These are phyloP conservation scores for Schoenoplectus triqueter DNA, from an alignment of 202 grass and related monocot genomes.

Conservation along the genomic window DNA sequence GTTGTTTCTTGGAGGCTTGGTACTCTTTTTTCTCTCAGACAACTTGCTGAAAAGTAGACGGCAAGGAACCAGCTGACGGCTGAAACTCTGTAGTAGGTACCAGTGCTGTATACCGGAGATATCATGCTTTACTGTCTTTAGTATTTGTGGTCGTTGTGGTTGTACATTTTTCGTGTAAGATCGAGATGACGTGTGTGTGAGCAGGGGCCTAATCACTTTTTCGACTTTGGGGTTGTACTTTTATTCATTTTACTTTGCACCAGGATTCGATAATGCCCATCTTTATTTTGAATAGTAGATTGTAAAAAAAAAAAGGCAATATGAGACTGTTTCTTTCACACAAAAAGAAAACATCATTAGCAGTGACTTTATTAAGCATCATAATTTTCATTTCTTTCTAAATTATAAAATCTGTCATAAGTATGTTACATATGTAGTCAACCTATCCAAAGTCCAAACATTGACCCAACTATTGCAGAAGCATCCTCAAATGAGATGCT, in stretches of 20 bases:
- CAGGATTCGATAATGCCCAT: neutral
- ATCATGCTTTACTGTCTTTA: neutral
- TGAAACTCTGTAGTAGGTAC: too few relatives aligned
- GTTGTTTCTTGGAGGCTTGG: neutral
- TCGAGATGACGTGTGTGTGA: neutral
- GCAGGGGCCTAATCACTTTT: neutral
- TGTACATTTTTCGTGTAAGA: neutral
- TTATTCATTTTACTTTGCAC: neutral
- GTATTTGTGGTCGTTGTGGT: neutral
- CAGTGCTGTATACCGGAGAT: too few relatives aligned
- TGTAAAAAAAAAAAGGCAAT: neutral
- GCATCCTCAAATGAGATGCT: neutral
- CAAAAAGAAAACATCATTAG: neutral
- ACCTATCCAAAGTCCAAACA: neutral
- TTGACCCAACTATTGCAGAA: neutral
- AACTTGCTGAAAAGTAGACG: neutral
- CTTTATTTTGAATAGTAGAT: neutral
- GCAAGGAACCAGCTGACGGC: neutral
- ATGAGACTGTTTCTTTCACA: neutral
- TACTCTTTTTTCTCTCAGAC: neutral
- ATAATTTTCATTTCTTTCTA: neutral
- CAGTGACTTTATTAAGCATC: neutral
- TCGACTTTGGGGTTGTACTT: neutral
- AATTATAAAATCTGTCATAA: neutral
- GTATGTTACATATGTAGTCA: too few relatives aligned